Evolutionary conservation across 768 basidiomycete species (phyloP).

Genomic region (Dioszegia hungarica): DNA sequence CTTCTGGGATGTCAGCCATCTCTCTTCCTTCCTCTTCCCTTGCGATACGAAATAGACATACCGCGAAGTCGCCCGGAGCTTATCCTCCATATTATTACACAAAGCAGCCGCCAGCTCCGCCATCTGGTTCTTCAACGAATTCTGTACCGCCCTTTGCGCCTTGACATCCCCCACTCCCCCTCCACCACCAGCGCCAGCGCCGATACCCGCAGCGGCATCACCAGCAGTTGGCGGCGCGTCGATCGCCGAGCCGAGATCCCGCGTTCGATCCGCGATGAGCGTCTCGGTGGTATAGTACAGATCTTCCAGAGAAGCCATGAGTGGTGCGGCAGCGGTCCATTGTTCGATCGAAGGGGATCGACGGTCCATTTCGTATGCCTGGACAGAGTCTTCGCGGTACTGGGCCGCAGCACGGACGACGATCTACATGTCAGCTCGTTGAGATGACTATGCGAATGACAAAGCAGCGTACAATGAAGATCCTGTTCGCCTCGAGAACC

Average conservation of each 20-base stretch:
- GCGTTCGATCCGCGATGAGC: slow-evolving; percentile 43
- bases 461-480: slow-evolving; percentile 59
- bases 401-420: slow-evolving; percentile 67
- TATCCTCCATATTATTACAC: slow-evolving; percentile 45
- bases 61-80: slow-evolving; percentile 30
- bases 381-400: slow-evolving; percentile 66
- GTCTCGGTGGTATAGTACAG: slow-evolving; percentile 59
- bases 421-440: slow-evolving; percentile 53
- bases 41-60: slow-evolving; percentile 14
- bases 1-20: slow-evolving; percentile 30
- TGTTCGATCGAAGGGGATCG: slow-evolving; percentile 57
- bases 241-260: slow-evolving; percentile 45
- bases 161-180: not conserved
- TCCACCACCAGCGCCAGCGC: not conserved
- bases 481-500: slow-evolving; percentile 64
- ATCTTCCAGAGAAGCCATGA: slow-evolving; percentile 65
- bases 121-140: slow-evolving; percentile 45
- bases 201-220: not conserved
- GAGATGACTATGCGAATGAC: not conserved
- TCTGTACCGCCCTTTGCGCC: slow-evolving; percentile 36
- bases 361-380: slow-evolving; percentile 73
- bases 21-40: not conserved
- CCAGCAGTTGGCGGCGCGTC: slow-evolving; percentile 24
- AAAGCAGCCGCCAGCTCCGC: slow-evolving; percentile 47
- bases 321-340: slow-evolving; percentile 70